phyloP scores from a whole-genome alignment of 2,329 filamentous ascomycete species.

The Phaeosphaeriaceae sp. region DNA sequence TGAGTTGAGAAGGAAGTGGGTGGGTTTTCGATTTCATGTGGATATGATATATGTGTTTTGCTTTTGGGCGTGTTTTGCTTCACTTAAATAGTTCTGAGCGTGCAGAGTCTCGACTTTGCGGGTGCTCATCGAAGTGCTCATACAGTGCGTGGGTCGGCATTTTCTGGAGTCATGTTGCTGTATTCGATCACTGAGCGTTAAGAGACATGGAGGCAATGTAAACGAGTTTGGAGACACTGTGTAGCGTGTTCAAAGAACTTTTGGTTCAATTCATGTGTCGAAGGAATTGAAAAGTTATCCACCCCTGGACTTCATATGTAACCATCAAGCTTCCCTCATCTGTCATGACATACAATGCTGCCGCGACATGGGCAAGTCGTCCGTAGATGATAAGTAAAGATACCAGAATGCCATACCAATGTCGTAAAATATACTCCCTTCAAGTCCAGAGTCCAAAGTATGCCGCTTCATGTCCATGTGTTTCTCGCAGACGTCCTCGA shows the following conservation, averaged over 20 bases:
- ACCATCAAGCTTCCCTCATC: background rate
- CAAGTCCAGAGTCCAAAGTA: background rate
- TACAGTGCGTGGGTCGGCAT: background rate
- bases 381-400: background rate
- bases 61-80: background rate
- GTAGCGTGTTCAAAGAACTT: background rate
- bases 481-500: background rate
- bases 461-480: background rate
- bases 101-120: background rate
- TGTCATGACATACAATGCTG: background rate
- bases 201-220: background rate
- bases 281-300: background rate
- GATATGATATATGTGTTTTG: conserved; percentile 20
- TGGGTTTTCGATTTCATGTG: conserved; percentile 23
- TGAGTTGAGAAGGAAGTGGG: conserved; percentile 12
- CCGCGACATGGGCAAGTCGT: background rate
- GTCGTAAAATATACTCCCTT: background rate
- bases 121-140: background rate
- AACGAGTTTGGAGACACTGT: background rate
- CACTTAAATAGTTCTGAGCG: background rate
- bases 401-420: background rate
- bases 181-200: background rate
- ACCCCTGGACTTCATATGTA: background rate
- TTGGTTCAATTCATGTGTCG: background rate
- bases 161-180: background rate